Conservation (phyloP, 768 basidiomycete genomes). For the Rhizopogon vulgaris region DNA sequence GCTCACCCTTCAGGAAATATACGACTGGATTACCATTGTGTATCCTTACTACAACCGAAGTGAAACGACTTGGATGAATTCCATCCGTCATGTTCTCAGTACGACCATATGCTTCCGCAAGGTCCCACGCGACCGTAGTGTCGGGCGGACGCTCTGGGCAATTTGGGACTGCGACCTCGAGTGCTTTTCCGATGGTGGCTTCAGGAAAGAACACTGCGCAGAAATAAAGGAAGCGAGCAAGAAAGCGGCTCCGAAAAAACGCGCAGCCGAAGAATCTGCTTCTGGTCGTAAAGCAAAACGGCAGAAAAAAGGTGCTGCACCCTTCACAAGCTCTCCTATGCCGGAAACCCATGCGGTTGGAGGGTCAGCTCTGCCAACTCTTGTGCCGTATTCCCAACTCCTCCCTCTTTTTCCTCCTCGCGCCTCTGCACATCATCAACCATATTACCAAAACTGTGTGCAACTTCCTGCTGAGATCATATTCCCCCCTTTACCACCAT, state of each 20-base stretch:
- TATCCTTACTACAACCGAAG: conserved; percentile 92
- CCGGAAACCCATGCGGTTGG: conserved; percentile 15
- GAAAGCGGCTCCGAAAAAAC: conserved; percentile 30
- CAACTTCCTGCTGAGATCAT: conserved; percentile 58
- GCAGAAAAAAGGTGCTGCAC: conserved; percentile 30
- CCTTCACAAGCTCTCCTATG: conserved; percentile 10
- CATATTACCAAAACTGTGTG: conserved; percentile 62
- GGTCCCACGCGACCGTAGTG: conserved; percentile 65
- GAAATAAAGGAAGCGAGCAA: conserved; percentile 29
- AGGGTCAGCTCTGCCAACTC: conserved; percentile 14
- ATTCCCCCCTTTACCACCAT: conserved; percentile 66
- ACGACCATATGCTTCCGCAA: conserved; percentile 91
- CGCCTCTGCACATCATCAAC: conserved; percentile 62
- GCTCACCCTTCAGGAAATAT: conserved; percentile 92
- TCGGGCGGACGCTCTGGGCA: conserved; percentile 84
- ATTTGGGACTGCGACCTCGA: conserved; percentile 77
- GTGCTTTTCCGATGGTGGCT: conserved; percentile 82
- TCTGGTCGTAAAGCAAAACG: conserved; percentile 43
- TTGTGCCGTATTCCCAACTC: conserved; percentile 19
- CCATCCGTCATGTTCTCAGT: conserved; percentile 92
- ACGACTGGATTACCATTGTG: conserved; percentile 90
- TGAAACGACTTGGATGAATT: conserved; percentile 97
- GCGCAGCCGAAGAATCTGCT: conserved; percentile 29
- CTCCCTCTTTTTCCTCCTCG: conserved; percentile 45
- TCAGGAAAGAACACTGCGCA: conserved; percentile 53